A percentile compares a stretch with the other conserved stretches of the same genome.
These are phyloP conservation scores for Albophoma yamanashiensis DNA, from an alignment of 2,329 filamentous ascomycete genomes.

Conservation along the genomic window DNA sequence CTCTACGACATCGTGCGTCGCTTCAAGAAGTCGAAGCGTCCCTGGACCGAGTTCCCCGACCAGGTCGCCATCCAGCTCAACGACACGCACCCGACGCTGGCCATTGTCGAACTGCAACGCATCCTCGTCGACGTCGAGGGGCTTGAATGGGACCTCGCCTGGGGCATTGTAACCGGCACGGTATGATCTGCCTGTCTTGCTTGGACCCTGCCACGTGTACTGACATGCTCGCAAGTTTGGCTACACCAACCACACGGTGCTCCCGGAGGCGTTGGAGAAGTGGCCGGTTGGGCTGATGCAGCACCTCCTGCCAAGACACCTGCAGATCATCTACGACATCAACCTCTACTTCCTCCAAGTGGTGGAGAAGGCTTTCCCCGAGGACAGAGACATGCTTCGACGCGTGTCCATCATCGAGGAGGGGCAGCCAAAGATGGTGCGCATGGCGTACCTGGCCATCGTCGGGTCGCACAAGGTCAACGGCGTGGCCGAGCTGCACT, in stretches of 20 bases:
- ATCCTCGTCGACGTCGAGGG: constrained; percentile 85
- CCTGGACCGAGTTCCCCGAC: constrained; percentile 86
- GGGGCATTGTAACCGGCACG: constrained; percentile 65
- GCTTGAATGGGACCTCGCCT: constrained; percentile 86
- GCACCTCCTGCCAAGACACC: constrained; percentile 82
- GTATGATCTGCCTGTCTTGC: constrained; percentile 26
- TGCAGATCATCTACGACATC: constrained; percentile 98
- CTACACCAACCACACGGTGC: constrained; percentile 97
- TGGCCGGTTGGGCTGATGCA: constrained; percentile 93
- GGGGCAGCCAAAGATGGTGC: constrained; percentile 91
- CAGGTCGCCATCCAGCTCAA: constrained; percentile 97
- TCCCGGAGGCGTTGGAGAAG: constrained; percentile 95
- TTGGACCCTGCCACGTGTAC: constrained; percentile 2
- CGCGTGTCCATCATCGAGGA: constrained; percentile 98
- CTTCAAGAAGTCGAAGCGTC: constrained; percentile 92
- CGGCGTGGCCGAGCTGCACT: constrained; percentile 93
- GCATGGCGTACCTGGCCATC: constrained; percentile 92
- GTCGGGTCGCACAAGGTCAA: constrained; percentile 99
- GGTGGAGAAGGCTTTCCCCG: constrained; percentile 84
- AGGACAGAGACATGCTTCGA: constrained; percentile 73
- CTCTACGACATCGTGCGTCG: constrained; percentile 91
- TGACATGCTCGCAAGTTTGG: constrained; percentile 51
- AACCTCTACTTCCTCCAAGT: constrained; percentile 86
- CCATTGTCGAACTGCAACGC: constrained; percentile 89
- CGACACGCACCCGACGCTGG: constrained; percentile 92